phyloP scores from a whole-genome alignment of 2,329 filamentous ascomycete genomes.

The Aspergillus costaricaensis region DNA sequence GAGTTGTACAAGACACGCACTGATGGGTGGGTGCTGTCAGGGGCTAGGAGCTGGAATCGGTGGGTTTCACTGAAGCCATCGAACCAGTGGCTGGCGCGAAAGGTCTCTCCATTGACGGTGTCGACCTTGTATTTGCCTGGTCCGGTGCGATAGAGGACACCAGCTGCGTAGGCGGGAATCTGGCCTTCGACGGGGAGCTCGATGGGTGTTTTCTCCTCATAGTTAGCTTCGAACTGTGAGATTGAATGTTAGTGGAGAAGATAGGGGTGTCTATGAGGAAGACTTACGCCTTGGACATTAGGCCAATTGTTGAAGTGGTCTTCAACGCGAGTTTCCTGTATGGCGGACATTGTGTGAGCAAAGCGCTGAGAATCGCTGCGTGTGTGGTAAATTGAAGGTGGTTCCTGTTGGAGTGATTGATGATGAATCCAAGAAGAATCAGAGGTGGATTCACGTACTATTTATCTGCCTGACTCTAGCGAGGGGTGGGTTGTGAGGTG shows the following conservation, averaged over 20 bases:
- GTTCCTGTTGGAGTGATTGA: background rate
- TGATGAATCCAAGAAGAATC: background rate
- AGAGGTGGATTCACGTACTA: background rate
- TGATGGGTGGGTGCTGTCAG: slow-evolving; percentile 33
- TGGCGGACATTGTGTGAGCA: background rate
- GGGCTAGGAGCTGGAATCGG: slow-evolving; percentile 66
- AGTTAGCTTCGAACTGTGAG: slow-evolving; percentile 65
- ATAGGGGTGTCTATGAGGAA: no score
- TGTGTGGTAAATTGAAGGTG: no score
- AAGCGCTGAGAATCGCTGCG: no score
- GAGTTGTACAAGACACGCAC: slow-evolving; percentile 69
- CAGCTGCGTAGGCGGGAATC: slow-evolving; percentile 72
- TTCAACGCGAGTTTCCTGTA: background rate
- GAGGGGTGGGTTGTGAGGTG: background rate
- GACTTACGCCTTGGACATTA: slow-evolving; percentile 53
- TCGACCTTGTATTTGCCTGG: slow-evolving; percentile 66
- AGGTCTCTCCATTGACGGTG: slow-evolving; percentile 60
- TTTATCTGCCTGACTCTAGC: background rate
- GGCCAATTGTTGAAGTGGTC: slow-evolving; percentile 51
- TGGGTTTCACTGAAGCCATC: slow-evolving; percentile 72
- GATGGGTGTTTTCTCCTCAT: slow-evolving; percentile 66
- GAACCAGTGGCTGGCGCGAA: slow-evolving; percentile 74
- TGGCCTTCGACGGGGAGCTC: slow-evolving; percentile 63
- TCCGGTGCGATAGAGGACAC: slow-evolving; percentile 72
- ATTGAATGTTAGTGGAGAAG: background rate